Percentiles rank a stretch among this genome's conserved stretches.
Evolutionary conservation across 768 basidiomycete species (phyloP).

Genomic region (Gyrodon lividus): DNA sequence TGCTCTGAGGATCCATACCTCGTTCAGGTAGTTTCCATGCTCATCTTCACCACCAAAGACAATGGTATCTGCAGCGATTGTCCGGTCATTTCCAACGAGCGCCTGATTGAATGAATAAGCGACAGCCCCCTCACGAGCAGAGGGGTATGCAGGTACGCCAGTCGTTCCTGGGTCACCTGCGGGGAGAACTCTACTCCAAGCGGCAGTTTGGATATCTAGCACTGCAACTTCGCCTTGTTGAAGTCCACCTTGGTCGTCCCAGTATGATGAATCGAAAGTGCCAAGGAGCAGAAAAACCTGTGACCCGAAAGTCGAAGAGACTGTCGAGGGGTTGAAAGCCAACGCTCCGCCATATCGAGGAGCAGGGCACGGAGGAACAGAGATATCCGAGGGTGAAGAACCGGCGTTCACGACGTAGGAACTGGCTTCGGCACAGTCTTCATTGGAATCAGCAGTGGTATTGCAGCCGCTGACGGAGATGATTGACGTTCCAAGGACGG

Average conservation of each 20-base stretch:
- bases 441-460: slow-evolving; percentile 35
- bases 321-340: slow-evolving; percentile 48
- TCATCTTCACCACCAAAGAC: slow-evolving; percentile 77
- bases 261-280: slow-evolving; percentile 57
- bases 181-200: slow-evolving; percentile 73
- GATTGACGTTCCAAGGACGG: slow-evolving; percentile 52
- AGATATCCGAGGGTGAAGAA: slow-evolving; percentile 31
- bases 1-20: slow-evolving; percentile 76
- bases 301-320: slow-evolving; percentile 52
- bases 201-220: slow-evolving; percentile 55
- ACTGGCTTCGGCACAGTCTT: slow-evolving; percentile 57
- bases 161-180: slow-evolving; percentile 63
- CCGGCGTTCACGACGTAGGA: slow-evolving; percentile 49
- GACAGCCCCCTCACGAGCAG: slow-evolving; percentile 69
- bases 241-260: slow-evolving; percentile 65
- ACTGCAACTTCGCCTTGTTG: slow-evolving; percentile 74
- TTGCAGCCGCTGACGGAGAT: slow-evolving; percentile 65
- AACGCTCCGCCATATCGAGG: slow-evolving; percentile 61
- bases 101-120: slow-evolving; percentile 53
- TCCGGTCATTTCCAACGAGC: slow-evolving; percentile 55
- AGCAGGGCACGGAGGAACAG: slow-evolving; percentile 57
- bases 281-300: slow-evolving; percentile 75
- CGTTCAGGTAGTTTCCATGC: slow-evolving; percentile 63
- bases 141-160: slow-evolving; percentile 52
- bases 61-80: slow-evolving; percentile 60